These are phyloP conservation scores for Xerophyta viscosa DNA, from an alignment of 106 monocot genomes.

Conservation along the genomic window DNA sequence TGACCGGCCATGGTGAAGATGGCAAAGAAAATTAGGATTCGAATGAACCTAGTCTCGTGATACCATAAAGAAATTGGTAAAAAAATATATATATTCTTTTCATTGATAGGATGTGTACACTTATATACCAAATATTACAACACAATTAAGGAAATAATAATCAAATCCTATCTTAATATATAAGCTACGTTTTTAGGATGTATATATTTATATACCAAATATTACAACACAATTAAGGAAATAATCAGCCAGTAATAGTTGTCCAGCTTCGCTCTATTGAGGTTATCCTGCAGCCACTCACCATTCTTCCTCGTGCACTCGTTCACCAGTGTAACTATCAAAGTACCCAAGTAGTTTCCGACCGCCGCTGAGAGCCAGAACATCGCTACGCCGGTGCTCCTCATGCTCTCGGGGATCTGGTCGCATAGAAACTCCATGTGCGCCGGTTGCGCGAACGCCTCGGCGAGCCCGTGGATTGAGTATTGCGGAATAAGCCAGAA, in stretches of 20 bases:
- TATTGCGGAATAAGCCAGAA: constrained; percentile 65
- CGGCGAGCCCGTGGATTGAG: constrained; percentile 29
- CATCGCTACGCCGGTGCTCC: constrained; percentile 54
- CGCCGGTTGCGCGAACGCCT: constrained; percentile 39
- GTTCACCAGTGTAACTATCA: constrained; percentile 44
- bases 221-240: constrained; percentile 19
- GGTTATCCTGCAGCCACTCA: constrained; percentile 45
- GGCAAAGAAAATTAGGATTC: no score
- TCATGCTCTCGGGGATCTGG: constrained; percentile 76
- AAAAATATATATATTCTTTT: no score
- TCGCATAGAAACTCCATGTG: constrained; percentile 72
- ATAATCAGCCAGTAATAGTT: constrained; percentile 31
- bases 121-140: no score
- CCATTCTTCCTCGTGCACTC: constrained; percentile 21
- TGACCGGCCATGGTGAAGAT: no score
- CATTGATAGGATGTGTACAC: no score
- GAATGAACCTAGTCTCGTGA: no score
- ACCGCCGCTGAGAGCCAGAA: constrained; percentile 45
- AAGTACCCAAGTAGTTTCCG: constrained; percentile 47
- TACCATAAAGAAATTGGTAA: no score
- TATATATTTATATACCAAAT: no score
- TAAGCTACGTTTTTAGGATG: no score
- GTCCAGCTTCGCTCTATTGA: constrained; percentile 23
- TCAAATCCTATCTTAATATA: no score
- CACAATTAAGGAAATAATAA: no score